A percentile compares a stretch with the other conserved stretches of the same genome.
These are phyloP conservation scores for Malus asiatica DNA, from an alignment of 306 rosid species.

Conservation along the genomic window DNA sequence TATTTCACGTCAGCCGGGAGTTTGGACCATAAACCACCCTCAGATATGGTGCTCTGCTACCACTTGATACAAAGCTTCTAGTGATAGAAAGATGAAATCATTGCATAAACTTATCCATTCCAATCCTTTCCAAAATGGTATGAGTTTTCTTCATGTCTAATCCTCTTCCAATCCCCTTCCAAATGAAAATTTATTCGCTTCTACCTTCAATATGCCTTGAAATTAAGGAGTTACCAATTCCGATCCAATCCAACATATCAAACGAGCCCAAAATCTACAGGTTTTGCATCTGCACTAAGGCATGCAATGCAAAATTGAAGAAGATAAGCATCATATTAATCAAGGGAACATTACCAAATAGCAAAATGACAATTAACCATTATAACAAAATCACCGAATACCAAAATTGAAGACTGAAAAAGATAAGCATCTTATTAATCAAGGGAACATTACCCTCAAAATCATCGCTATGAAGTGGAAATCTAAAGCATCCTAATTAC, in stretches of 20 bases:
- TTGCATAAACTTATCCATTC: neutral
- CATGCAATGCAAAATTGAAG: no score
- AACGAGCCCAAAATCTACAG: no score
- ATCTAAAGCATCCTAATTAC: slow-evolving; percentile 2
- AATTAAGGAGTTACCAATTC: no score
- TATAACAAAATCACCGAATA: neutral
- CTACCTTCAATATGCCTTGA: neutral
- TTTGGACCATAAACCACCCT: no score
- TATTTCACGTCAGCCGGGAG: no score
- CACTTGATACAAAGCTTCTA: no score
- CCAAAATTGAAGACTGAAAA: neutral
- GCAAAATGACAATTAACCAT: neutral
- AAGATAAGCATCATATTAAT: no score
- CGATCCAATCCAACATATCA: neutral
- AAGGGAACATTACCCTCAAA: neutral
- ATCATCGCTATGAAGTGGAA: neutral
- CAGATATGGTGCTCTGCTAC: no score
- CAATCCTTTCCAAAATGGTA: neutral
- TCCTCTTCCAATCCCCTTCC: neutral
- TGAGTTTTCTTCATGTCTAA: neutral
- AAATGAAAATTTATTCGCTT: neutral
- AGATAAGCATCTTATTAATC: neutral
- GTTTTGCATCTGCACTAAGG: no score
- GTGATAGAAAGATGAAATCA: no score
- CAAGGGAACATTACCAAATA: no score